Base-by-base conservation (phyloP, 805 yeast species). In the Wickerhamiella dianesei region DNA sequence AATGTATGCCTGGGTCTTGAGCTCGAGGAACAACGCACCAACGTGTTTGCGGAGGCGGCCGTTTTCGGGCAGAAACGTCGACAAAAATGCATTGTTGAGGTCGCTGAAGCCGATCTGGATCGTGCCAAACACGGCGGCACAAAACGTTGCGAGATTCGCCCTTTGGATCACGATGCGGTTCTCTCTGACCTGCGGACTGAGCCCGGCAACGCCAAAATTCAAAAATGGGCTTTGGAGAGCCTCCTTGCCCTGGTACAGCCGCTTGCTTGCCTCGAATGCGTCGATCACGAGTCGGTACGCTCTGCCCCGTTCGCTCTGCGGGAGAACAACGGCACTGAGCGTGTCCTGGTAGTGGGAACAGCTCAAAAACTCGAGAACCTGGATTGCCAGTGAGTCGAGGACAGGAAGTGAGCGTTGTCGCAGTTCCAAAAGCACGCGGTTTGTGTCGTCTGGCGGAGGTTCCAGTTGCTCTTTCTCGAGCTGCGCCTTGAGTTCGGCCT, bases 1-100 rank as follows among this genome's bases (percentile, higher is more conserved):
- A 18, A 92, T 87, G 59, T 78, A 92, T 0, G 96, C 95, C 63
- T 92, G 98, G 0, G 98, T 92, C 61, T 92, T 92, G 60, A 92
- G 71, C 55, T 92, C 96, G 37, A 92, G 68, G 55, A 73, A 86
- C 44, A 92, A 64, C 12, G 76, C 77, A 0, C 92, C 87, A 55
- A 85, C 96, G 8, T 82, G 76, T 60, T 87, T 87, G 49, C 86
- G 66, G 39, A 92, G 67, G 55, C 79, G 75, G 3, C 86, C 70
- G 12, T 44, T 45, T 14, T 64, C 77, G 0, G 95, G 94, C 56
- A 95, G 87, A 60, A 92, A 88, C 1, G 87, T 83, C 50, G 82
- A 88, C 47, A 89, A 65, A 55, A 92, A 89, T 44, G 82, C 77
- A 57, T 83, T 86, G 63, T 92, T 84, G 53, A 92, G 71, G 58